phyloP scores from a whole-genome alignment of 768 basidiomycete genomes.

The Pulveroboletus sp. region DNA sequence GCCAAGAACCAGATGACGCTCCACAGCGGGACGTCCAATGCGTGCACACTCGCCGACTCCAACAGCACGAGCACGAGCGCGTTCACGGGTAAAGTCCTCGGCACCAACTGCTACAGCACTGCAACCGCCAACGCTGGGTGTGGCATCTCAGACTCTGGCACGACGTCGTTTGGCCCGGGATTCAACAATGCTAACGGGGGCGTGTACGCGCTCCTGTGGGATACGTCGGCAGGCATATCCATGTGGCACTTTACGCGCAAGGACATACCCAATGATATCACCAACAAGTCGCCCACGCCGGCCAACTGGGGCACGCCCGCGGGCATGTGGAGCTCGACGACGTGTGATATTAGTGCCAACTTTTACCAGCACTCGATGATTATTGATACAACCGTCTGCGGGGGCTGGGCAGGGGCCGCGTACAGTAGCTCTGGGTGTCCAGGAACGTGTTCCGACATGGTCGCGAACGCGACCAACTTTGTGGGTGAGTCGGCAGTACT shows the following conservation, averaged over 20 bases:
- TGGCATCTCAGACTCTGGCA: conserved; percentile 41
- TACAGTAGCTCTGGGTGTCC: conserved; percentile 33
- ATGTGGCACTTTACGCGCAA: conserved; percentile 53
- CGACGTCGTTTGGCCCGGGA: conserved; percentile 39
- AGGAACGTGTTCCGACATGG: conserved; percentile 44
- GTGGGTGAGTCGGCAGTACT: conserved; percentile 27
- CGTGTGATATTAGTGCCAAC: conserved; percentile 47
- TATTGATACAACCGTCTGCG: conserved; percentile 35
- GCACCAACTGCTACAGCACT: conserved; percentile 40
- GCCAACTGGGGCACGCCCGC: conserved; percentile 48
- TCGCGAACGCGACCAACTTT: conserved; percentile 58
- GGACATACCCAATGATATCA: conserved; percentile 52
- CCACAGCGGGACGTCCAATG: conserved; percentile 48
- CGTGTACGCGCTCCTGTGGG: conserved; percentile 56
- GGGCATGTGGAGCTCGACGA: conserved; percentile 46
- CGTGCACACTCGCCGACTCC: conserved; percentile 26
- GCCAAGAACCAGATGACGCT: conserved; percentile 60
- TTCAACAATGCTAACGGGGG: conserved; percentile 42
- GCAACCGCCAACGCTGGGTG: conserved; percentile 45
- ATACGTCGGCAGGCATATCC: conserved; percentile 42
- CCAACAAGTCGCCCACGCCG: conserved; percentile 42
- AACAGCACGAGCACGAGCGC: conserved; percentile 3
- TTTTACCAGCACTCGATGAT: conserved; percentile 53
- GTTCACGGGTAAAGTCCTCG: conserved; percentile 23
- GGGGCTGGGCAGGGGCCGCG: conserved; percentile 25